Conservation (phyloP, 371 early-diverging fungal species). For the Umbelopsis sp. region DNA sequence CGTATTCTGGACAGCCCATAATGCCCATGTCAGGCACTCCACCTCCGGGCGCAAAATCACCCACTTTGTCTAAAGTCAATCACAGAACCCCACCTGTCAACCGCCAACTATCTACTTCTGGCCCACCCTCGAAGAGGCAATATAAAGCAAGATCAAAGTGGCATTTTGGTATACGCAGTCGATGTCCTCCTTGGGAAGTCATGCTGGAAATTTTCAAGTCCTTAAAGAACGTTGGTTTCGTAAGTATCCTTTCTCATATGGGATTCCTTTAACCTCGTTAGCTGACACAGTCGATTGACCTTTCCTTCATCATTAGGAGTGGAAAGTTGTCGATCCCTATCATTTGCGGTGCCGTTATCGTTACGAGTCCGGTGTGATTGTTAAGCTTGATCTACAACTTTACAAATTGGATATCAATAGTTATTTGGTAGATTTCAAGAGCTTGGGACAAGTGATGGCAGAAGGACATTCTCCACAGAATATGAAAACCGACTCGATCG, state of each 20-base stretch:
- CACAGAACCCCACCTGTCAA: constrained; percentile 19
- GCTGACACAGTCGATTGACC: not conserved
- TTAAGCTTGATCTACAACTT: constrained; percentile 94
- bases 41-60: constrained; percentile 48
- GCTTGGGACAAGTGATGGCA: constrained; percentile 44
- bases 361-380: constrained; percentile 54
- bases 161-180: constrained; percentile 97
- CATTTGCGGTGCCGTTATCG: constrained; percentile 78
- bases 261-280: not conserved
- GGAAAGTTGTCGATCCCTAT: constrained; percentile 89
- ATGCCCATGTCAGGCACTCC: constrained; percentile 43
- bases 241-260: constrained; percentile 24
- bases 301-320: constrained; percentile 56
- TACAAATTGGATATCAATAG: constrained; percentile 88
- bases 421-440: constrained; percentile 94
- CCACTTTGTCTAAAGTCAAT: constrained; percentile 23
- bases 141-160: constrained; percentile 67
- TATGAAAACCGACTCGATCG: constrained; percentile 21
- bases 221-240: constrained; percentile 85
- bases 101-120: constrained; percentile 34
- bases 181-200: constrained; percentile 91
- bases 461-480: constrained; percentile 24
- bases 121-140: constrained; percentile 27
- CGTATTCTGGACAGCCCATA: constrained; percentile 31
- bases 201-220: constrained; percentile 97